Base-by-base conservation (phyloP, 768 basidiomycete species). In the Amanita pallidorosea region DNA sequence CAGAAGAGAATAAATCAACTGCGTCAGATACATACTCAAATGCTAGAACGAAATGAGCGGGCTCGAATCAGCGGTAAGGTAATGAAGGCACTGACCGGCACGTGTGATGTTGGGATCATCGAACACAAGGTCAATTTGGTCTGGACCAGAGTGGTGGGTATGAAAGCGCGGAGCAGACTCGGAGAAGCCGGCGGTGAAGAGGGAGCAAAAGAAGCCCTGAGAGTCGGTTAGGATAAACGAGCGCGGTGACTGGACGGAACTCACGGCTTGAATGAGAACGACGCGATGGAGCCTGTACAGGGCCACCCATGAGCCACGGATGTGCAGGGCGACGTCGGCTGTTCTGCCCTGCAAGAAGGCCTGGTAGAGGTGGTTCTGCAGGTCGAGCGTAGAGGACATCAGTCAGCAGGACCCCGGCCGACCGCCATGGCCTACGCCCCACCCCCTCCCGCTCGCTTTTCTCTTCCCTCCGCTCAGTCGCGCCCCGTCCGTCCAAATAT, bases 31-130 rank as follows among this genome's bases (percentile, higher is more conserved):
- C 90, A 65, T 67, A 92, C 90, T 94, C 91, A 63, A 96, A 95
- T 11, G 92, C 91, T 87, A 59, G 35, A 35, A 49, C 20, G 40
- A 51, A 52, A 47, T 53, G 34, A 53, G 52, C 45, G 54, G 41
- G 53, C 11, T 4, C 8, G n/a, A 17, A 42, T 13, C 25, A 23
- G 20, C 2, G 22, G 27, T 5, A n/a, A 18, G 40, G 11, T 8
- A 17, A 27, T 3, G 13, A 49, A 12, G 18, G 49, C 2, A 70
- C 81, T 58, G 37, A 88, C 88, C 88, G 63, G 88, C 78, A 57
- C 91, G 75, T 7, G 90, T 90, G 61, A 95, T 94, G 60, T 94
- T 95, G 13, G 70, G 76, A 61, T 94, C 92, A 60, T 91, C 83
- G 55, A 93, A 85, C 41, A 73, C 71, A 40, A 94, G 70, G 55